Evolutionary conservation across 2,329 filamentous ascomycete genomes (phyloP).

Genomic region (Ophiostoma populinum): DNA sequence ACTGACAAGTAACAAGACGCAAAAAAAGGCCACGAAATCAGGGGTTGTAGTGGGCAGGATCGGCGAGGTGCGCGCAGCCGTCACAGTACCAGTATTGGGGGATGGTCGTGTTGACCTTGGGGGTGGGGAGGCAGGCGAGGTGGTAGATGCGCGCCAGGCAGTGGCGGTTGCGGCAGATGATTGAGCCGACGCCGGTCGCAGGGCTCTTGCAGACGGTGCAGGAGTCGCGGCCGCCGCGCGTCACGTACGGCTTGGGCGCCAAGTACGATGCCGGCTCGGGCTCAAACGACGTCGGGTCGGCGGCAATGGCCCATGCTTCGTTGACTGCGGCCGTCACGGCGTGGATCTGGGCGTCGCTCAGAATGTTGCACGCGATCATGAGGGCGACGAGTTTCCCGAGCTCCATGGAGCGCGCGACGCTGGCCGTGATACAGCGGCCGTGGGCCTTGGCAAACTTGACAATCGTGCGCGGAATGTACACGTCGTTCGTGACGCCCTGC

Average conservation of each 20-base stretch:
- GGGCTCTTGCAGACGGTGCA: conserved; percentile 28
- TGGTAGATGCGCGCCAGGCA: conserved; percentile 31
- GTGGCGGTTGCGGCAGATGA: conserved; percentile 34
- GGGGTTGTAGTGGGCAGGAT: neutral
- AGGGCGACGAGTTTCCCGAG: conserved; percentile 37
- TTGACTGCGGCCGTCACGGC: conserved; percentile 21
- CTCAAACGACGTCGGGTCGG: too few relatives aligned
- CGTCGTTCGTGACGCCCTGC: conserved; percentile 31
- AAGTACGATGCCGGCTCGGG: too few relatives aligned
- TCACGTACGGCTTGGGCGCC: conserved; percentile 1
- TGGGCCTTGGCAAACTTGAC: conserved; percentile 33
- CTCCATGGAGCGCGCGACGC: conserved; percentile 30
- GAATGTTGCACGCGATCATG: conserved; percentile 29
- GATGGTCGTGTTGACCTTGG: conserved; percentile 19
- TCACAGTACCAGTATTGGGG: conserved; percentile 24
- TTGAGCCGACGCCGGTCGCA: conserved; percentile 18
- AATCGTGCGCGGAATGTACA: conserved; percentile 34
- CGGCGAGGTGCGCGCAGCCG: conserved; percentile 17
- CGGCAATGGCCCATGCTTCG: conserved; percentile 14
- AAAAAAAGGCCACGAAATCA: too few relatives aligned
- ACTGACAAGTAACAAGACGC: too few relatives aligned
- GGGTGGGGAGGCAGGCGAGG: conserved; percentile 24
- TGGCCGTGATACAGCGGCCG: conserved; percentile 32
- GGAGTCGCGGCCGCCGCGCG: conserved; percentile 14
- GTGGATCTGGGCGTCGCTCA: conserved; percentile 26